phyloP scores from a whole-genome alignment of 139 green algal species.

The Desmodesmus armatus region DNA sequence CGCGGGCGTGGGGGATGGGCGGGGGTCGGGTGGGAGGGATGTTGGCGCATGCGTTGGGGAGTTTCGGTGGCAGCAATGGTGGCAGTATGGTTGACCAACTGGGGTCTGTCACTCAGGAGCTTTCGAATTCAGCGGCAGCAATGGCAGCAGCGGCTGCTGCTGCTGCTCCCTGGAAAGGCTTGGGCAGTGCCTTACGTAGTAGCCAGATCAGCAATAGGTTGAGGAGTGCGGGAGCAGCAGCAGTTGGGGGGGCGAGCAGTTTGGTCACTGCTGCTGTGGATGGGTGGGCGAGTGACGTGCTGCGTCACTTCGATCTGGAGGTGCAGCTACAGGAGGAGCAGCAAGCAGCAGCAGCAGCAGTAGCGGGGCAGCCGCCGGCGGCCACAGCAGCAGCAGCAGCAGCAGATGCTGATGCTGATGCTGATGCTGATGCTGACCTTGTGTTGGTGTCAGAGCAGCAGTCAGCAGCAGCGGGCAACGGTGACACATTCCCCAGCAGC shows the following conservation, averaged over 20 bases:
- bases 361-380: not conserved
- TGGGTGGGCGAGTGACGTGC: constrained; percentile 17
- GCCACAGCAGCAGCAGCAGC: constrained; percentile 34
- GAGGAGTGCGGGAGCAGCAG: not conserved
- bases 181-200: no score
- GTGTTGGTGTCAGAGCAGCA: no score
- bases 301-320: constrained; percentile 23
- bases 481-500: not conserved
- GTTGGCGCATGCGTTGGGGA: no score
- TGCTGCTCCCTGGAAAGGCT: no score
- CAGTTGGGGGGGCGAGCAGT: constrained; percentile 19
- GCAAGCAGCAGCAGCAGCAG: not conserved
- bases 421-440: constrained; percentile 1
- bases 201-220: no score
- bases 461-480: not conserved
- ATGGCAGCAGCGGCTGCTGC: not conserved
- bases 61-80: no score
- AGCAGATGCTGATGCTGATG: constrained; percentile 24
- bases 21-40: not conserved
- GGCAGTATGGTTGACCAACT: no score
- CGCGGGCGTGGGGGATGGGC: not conserved
- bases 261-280: constrained; percentile 39
- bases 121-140: no score
- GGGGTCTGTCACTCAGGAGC: no score
- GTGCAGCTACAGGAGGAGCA: not conserved